phyloP scores from a whole-genome alignment of 2,329 filamentous ascomycete species.

The Acrocalymma vagum region DNA sequence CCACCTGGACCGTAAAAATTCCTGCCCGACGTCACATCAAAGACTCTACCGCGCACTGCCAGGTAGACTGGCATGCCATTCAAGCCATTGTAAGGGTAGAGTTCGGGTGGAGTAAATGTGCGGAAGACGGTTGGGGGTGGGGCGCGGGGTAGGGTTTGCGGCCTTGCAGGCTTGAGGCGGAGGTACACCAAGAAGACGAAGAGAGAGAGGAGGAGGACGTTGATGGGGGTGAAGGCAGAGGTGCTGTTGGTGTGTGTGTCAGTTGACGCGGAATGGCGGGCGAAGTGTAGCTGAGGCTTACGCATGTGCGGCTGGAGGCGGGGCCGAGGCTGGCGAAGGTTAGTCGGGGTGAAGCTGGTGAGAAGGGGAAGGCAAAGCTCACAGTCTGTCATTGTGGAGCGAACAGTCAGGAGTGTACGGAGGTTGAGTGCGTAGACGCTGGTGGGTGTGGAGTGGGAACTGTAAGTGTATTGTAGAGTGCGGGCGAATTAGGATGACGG shows the following conservation, averaged over 20 bases:
- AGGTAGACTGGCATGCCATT: constrained; percentile 81
- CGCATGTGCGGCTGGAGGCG: constrained; percentile 57
- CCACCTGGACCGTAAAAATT: constrained; percentile 98
- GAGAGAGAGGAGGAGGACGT: constrained; percentile 67
- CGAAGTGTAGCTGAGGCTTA: too few relatives aligned
- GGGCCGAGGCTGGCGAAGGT: constrained; percentile 68
- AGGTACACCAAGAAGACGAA: constrained; percentile 66
- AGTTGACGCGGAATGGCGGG: too few relatives aligned
- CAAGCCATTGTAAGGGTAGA: constrained; percentile 86
- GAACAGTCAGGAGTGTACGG: not conserved
- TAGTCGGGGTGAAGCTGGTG: constrained; percentile 8
- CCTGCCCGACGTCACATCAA: constrained; percentile 85
- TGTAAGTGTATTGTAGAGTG: not conserved
- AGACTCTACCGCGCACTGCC: constrained; percentile 88
- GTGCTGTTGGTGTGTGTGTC: constrained; percentile 52
- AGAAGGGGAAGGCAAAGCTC: constrained; percentile 1
- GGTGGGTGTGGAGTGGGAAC: not conserved
- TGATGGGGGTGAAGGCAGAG: constrained; percentile 66
- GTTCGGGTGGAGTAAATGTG: constrained; percentile 81
- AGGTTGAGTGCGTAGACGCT: not conserved
- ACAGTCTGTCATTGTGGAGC: constrained; percentile 37
- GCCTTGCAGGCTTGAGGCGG: constrained; percentile 64
- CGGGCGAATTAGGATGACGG: constrained; percentile 7
- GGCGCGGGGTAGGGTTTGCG: constrained; percentile 61
- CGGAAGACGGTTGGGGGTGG: constrained; percentile 83